Evolutionary conservation across 2,329 filamentous ascomycete genomes (phyloP), one percentile per base, ranked within the genome.

Genomic region (Xylariaceae sp.): DNA sequence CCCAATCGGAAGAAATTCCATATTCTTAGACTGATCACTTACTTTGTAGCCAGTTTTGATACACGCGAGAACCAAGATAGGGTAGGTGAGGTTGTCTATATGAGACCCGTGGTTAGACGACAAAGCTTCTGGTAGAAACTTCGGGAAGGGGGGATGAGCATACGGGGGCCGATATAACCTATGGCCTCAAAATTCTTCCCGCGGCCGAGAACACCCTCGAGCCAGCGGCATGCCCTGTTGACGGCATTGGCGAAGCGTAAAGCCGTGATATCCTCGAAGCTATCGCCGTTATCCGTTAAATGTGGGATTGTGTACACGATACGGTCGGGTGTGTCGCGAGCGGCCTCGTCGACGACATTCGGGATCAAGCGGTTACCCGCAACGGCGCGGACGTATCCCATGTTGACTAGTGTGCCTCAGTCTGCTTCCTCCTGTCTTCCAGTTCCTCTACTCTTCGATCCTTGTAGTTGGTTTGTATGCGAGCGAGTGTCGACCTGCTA

Each of bases 21-120:
- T 31, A 9, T 15, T n/a, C 3, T 2, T 10, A 7, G 6, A 11
- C 0, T 5, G 15, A 11, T 31, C 15, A 47, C 51, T 36, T 51
- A 55, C 54, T 55, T 59, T 59, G 47, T 58, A 59, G 33, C 57
- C 57, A 10, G 57, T 58, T 52, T 59, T 59, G 46, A 57, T 57
- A 36, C 55, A 58, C 19, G 55, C 57, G 42, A 59, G 14, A 14
- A 59, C 54, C 50, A 59, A 22, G 39, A 59, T 58, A 17, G 57
- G 57, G 18, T 59, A 59, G 4, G 55, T 58, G 17, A 59, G 42
- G 18, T 59, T 57, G 41, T 59, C 57, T 59, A 40, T 10, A 11
- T 27, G 7, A n/a, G 33, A 18, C 39, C 15, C 19, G 45, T 32
- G 15, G 12, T 56, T 52, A 58, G 56, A 30, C 48, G 3, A 22